Evolutionary conservation across 768 basidiomycete species (phyloP), one percentile per base, ranked within the genome.

Genomic region (Boletus huronensis): DNA sequence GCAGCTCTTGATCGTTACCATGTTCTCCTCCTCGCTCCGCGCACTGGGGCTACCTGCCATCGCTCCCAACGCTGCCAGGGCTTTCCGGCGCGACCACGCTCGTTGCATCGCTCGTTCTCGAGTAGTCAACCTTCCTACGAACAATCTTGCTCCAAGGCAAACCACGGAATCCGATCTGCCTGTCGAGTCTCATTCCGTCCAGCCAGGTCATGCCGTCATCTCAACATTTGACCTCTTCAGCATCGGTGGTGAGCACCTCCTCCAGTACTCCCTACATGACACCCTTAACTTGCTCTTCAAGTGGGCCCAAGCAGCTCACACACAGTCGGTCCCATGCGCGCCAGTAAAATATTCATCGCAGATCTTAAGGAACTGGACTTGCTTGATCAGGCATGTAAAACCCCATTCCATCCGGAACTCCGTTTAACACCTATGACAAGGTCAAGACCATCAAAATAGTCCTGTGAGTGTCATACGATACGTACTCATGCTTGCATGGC

Each of bases 201-300:
- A 75, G 26, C 78, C 82, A 14, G 85, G 91, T 49, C 92, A 94
- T 76, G 93, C 93, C 6, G 93, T 95, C 59, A 94, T 96, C 50
- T 93, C 90, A 1, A 85, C 93, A 1, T 96, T 95, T 66, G 94
- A 97, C 70, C 76, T 96, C 49, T 95, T 96, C 75, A 90, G 87
- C 63, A 88, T 95, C 58, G 93, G 93, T 55, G 90, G 89, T 87
- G 61, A 59, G 83, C 69, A 16, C 38, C n/a, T 34, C 45, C 39
- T 25, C 19, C 25, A 23, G 19, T 10, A 14, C 41, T 26, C 26
- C 21, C 19, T 25, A 3, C 32, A 19, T 23, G n/a, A 26, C 45
- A 25, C 9, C 1, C 14, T 29, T 35, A 26, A 56, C 2, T 36
- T 21, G 9, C 10, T 74, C 79, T 19, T 74, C 79, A 54, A 80